Evolutionary conservation across 2,329 filamentous ascomycete genomes (phyloP).

Genomic region (Pseudogymnoascus sp.): DNA sequence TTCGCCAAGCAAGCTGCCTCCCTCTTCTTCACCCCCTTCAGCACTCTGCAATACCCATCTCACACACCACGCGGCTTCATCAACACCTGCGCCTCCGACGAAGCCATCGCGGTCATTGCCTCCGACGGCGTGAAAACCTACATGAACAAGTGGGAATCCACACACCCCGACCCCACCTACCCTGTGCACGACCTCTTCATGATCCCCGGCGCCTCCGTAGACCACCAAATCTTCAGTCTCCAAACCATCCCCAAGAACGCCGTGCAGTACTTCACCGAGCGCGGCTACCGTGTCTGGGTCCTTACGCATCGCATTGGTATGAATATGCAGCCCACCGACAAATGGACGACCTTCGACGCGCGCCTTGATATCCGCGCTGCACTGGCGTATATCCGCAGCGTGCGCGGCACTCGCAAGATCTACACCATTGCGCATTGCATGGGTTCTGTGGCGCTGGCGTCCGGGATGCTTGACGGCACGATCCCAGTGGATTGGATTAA

Average conservation of each 20-base stretch:
- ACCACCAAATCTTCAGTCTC: constrained; percentile 55
- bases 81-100: constrained; percentile 41
- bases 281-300: constrained; percentile 53
- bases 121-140: constrained; percentile 44
- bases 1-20: constrained; percentile 47
- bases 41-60: constrained; percentile 47
- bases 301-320: constrained; percentile 51
- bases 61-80: constrained; percentile 41
- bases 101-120: constrained; percentile 39
- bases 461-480: constrained; percentile 54
- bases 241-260: constrained; percentile 57
- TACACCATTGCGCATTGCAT: constrained; percentile 58
- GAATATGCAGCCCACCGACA: constrained; percentile 40
- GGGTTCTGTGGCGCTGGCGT: constrained; percentile 51
- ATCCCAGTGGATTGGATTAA: constrained; percentile 49
- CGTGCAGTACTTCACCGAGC: constrained; percentile 53
- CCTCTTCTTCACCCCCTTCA: constrained; percentile 48
- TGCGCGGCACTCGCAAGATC: constrained; percentile 32
- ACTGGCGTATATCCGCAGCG: constrained; percentile 43
- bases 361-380: constrained; percentile 52
- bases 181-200: constrained; percentile 47
- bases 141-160: constrained; percentile 51
- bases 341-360: constrained; percentile 53
- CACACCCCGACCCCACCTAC: constrained; percentile 26
- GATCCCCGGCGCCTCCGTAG: constrained; percentile 54